Evolutionary conservation across 495 filamentous ascomycete species (phyloP).

Genomic region (Hypoxylon trugodes): DNA sequence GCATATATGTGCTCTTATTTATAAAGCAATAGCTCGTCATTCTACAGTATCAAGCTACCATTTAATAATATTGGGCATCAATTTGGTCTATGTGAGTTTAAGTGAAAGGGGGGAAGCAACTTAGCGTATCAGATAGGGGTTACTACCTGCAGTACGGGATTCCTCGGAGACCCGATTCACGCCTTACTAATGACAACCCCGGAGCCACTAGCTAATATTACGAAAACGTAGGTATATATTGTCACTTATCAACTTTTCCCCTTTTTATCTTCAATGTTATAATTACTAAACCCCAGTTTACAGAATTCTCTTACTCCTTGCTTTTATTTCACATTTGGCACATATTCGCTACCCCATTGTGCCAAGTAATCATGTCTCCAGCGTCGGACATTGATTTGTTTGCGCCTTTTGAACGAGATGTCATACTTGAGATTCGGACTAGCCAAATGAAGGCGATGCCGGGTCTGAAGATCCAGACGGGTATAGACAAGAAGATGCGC

Average conservation of each 20-base stretch:
- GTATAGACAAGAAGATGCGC: constrained; percentile 60
- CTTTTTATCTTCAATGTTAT: background rate
- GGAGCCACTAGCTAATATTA: background rate
- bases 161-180: background rate
- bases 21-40: background rate
- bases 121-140: background rate
- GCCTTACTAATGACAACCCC: constrained; percentile 19
- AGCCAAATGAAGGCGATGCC: constrained; percentile 60
- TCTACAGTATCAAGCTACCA: background rate
- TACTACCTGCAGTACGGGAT: constrained; percentile 1
- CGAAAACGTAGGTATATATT: background rate
- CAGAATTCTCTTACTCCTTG: background rate
- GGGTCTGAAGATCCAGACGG: constrained; percentile 53
- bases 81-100: background rate
- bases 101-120: background rate
- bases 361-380: constrained; percentile 28
- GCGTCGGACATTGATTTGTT: constrained; percentile 45
- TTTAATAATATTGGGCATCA: constrained; percentile 8
- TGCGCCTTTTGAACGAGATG: constrained; percentile 54
- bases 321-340: background rate
- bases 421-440: constrained; percentile 61
- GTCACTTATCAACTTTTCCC: background rate
- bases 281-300: background rate
- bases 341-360: background rate
- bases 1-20: background rate